Evolutionary conservation across 352 stramenopile species (phyloP).

Genomic region (Phytophthora melonis): DNA sequence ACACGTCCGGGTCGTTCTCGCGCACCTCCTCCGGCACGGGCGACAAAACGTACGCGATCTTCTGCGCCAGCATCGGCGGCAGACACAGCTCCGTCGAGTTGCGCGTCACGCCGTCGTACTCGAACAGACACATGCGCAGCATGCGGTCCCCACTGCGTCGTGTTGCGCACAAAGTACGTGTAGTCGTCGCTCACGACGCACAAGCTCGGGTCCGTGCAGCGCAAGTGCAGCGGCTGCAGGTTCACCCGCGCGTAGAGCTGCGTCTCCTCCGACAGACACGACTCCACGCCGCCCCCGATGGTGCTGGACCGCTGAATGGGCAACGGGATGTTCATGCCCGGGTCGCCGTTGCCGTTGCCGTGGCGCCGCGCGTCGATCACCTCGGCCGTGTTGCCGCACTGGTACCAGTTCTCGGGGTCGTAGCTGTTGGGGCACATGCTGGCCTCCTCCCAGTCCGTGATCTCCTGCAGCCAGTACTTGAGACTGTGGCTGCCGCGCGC

Average conservation of each 20-base stretch:
- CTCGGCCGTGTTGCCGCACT: conserved; percentile 67
- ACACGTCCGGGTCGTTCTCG: conserved; percentile 72
- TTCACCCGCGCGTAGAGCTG: conserved; percentile 67
- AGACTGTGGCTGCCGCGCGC: conserved; percentile 73
- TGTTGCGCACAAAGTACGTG: conserved; percentile 74
- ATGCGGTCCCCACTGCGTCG: conserved; percentile 72
- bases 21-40: conserved; percentile 60
- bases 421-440: conserved; percentile 80
- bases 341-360: conserved; percentile 28
- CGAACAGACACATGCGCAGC: conserved; percentile 75
- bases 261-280: conserved; percentile 64
- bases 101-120: conserved; percentile 59
- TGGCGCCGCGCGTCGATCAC: conserved; percentile 47
- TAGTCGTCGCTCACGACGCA: conserved; percentile 48
- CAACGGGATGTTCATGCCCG: conserved; percentile 50
- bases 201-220: conserved; percentile 57
- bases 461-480: conserved; percentile 79
- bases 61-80: conserved; percentile 61
- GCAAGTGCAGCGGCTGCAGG: conserved; percentile 68
- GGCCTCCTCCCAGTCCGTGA: conserved; percentile 74
- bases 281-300: conserved; percentile 48
- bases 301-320: conserved; percentile 38
- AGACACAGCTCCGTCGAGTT: conserved; percentile 70
- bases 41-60: conserved; percentile 67
- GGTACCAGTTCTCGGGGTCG: conserved; percentile 78